phyloP scores from a whole-genome alignment of 306 rosid species.

The Rosa rugosa region DNA sequence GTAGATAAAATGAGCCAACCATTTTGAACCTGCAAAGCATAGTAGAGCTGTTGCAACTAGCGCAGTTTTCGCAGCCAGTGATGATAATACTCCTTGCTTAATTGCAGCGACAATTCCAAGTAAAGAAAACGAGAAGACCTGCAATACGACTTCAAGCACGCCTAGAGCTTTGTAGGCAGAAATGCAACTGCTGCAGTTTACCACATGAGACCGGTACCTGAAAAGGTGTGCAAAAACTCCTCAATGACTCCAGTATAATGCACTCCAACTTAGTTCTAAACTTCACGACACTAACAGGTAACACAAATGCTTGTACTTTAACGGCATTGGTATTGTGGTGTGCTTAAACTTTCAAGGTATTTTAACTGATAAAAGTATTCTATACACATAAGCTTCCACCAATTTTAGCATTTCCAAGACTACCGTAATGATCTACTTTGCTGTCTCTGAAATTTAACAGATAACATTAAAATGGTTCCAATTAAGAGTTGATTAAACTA shows the following conservation, averaged over 20 bases:
- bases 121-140: conserved; percentile 54
- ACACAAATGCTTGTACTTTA: not conserved
- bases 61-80: conserved; percentile 45
- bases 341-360: not conserved
- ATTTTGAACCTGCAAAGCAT: conserved; percentile 65
- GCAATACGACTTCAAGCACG: conserved; percentile 57
- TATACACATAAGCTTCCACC: not conserved
- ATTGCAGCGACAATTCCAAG: conserved; percentile 69
- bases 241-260: not conserved
- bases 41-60: conserved; percentile 55
- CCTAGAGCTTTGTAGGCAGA: conserved; percentile 69
- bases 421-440: not conserved
- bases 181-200: conserved; percentile 80
- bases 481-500: not conserved
- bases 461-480: not conserved
- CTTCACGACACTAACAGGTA: not conserved
- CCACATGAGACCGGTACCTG: conserved; percentile 89
- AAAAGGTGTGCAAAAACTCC: not conserved
- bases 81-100: conserved; percentile 46
- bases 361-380: not conserved
- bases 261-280: not conserved
- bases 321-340: not conserved
- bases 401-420: not conserved
- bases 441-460: not conserved
- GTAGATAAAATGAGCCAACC: conserved; percentile 73